These are phyloP conservation scores for Astraeus odoratus DNA, from an alignment of 768 basidiomycete species.

Conservation along the genomic window DNA sequence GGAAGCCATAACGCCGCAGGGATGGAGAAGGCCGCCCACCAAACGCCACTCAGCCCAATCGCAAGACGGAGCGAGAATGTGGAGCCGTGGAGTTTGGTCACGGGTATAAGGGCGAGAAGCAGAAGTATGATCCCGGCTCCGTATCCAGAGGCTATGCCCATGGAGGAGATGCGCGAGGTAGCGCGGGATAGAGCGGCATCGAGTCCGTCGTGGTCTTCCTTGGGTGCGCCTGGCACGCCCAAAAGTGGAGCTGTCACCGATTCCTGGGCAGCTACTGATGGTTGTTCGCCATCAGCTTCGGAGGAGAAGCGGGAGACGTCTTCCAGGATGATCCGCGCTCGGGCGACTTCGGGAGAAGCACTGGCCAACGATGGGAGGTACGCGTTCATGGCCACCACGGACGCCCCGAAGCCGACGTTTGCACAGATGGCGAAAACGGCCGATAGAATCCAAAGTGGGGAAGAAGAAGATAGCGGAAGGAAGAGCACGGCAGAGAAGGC, in stretches of 20 bases:
- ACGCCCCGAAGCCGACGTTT: slow-evolving; percentile 83
- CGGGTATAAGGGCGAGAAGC: slow-evolving; percentile 70
- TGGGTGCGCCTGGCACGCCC: slow-evolving; percentile 3
- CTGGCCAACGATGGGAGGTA: slow-evolving; percentile 75
- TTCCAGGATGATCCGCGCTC: slow-evolving; percentile 28
- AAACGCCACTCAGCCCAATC: slow-evolving; percentile 76
- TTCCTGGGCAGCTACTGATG: slow-evolving; percentile 11
- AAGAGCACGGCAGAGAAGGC: slow-evolving; percentile 63
- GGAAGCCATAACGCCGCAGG: slow-evolving; percentile 77
- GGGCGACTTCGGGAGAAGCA: slow-evolving; percentile 52
- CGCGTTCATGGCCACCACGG: slow-evolving; percentile 84
- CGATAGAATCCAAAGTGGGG: slow-evolving; percentile 60
- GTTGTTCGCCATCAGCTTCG: slow-evolving; percentile 13
- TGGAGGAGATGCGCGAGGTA: slow-evolving; percentile 77
- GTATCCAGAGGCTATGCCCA: slow-evolving; percentile 85
- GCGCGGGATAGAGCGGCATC: slow-evolving; percentile 56
- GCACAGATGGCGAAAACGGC: slow-evolving; percentile 68
- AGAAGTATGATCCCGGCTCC: slow-evolving; percentile 74
- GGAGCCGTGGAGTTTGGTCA: slow-evolving; percentile 63
- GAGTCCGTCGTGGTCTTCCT: slow-evolving; percentile 35
- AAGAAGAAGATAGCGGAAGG: slow-evolving; percentile 65
- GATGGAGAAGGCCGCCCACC: slow-evolving; percentile 82
- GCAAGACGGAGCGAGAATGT: slow-evolving; percentile 77
- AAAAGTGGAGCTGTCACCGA: slow-evolving; percentile 34
- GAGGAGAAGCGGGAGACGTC: slow-evolving; percentile 6